Evolutionary conservation across 306 rosid genomes (phyloP).

Genomic region (Alnus glutinosa): DNA sequence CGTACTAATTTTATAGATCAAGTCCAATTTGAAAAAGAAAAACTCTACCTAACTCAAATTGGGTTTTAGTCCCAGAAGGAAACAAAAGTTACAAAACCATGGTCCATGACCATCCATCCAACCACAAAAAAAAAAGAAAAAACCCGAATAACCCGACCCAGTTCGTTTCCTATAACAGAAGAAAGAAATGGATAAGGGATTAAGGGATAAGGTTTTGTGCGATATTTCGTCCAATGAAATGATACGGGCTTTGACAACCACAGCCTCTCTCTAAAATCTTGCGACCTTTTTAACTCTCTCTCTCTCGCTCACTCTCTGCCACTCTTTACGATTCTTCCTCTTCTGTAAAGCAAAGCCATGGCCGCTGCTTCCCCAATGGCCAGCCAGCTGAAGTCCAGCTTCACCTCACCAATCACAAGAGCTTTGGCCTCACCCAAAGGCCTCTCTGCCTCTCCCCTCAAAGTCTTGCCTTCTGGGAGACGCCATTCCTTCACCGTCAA

Average conservation of each 20-base stretch:
- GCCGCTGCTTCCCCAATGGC: slow-evolving; percentile 85
- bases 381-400: slow-evolving; percentile 81
- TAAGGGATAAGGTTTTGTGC: slow-evolving; percentile 63
- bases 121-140: not conserved
- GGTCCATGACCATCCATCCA: not conserved
- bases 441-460: slow-evolving; percentile 59
- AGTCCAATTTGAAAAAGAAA: too few species aligned
- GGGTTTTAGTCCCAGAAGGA: too few species aligned
- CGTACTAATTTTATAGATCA: too few species aligned
- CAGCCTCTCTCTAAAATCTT: slow-evolving; percentile 34
- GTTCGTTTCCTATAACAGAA: not conserved
- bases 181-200: slow-evolving; percentile 60
- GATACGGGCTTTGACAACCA: slow-evolving; percentile 44
- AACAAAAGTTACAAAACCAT: too few species aligned
- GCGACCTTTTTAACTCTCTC: not conserved
- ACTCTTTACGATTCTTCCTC: slow-evolving; percentile 26
- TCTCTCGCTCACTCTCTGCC: not conserved
- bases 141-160: not conserved
- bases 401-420: slow-evolving; percentile 56
- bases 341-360: slow-evolving; percentile 37
- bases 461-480: slow-evolving; percentile 38
- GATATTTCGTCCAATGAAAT: slow-evolving; percentile 54
- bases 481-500: slow-evolving; percentile 54
- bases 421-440: slow-evolving; percentile 69
- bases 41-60: too few species aligned